Evolutionary conservation across 176 grass and related monocot genomes (phyloP), one percentile per base, ranked within the genome.

Genomic region (Bonia amplexicaulis): DNA sequence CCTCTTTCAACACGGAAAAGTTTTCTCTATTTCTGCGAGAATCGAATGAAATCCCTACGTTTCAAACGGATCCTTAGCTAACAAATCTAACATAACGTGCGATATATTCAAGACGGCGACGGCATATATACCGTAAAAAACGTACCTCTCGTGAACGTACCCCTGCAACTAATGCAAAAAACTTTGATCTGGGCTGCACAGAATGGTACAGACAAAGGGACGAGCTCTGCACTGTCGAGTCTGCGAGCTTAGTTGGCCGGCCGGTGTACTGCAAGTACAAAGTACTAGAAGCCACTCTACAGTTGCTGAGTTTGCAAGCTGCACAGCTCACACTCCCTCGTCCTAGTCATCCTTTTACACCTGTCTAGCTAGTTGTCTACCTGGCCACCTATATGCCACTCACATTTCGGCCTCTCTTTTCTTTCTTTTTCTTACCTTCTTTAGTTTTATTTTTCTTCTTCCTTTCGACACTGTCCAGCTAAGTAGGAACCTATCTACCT

Each of bases 401-500:
- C 33, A 68, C 6, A 63, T n/a, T 1, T 14, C 25, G 58, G 42
- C 19, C 19, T 31, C 48, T 14, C 26, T 5, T 20, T 74, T 69
- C 26, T 68, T 69, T 61, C 51, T 25, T 9, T 15, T 25, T 6
- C 37, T 35, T 15, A 6, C 14, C 1, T 51, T 16, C 14, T 16
- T 16, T 16, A 15, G 14, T 69, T 69, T 35, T 46, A 46, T 46
- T 62, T 31, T 23, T 17, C 5, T 31, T 12, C 6, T 19, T 22
- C 48, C 71, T 45, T 85, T 71, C 26, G 14, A 3, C 39, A 19
- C 22, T 62, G 67, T 68, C 68, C 33, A 26, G 17, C 53, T 9
- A 45, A 69, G 70, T 31, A 53, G 71, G 53, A 87, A 53, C 69
- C n/a, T 79, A 39, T 63, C 71, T 5, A 42, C 25, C 76, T 91